Percentiles rank a stretch among this genome's conserved stretches.
phyloP scores from a whole-genome alignment of 495 filamentous ascomycete genomes.

The Talaromyces nanjingensis region DNA sequence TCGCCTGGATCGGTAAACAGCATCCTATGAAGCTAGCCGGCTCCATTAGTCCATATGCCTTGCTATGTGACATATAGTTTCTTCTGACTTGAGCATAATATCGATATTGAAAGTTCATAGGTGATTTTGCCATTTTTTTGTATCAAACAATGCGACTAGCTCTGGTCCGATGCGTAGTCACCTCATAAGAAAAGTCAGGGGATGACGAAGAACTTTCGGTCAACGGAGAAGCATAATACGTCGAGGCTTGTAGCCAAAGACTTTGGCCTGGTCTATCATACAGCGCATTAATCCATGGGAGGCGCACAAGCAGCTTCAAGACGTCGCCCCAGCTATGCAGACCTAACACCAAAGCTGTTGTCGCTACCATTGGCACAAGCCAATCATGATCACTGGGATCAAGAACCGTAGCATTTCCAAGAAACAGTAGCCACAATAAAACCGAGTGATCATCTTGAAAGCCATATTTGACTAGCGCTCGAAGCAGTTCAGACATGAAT shows the following conservation, averaged over 20 bases:
- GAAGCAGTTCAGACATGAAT: not conserved
- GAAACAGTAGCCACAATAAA: conserved; percentile 1
- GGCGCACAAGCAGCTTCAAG: not conserved
- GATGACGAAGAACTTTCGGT: not conserved
- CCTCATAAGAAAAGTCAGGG: not conserved
- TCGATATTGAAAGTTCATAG: not conserved
- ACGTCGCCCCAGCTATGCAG: not conserved
- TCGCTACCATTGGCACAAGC: conserved; percentile 2
- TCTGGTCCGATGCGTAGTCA: not conserved
- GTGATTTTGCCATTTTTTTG: not conserved
- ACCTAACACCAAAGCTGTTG: not conserved
- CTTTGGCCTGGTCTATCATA: not conserved
- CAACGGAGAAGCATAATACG: not conserved
- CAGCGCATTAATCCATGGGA: conserved; percentile 1
- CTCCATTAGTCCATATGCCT: not conserved
- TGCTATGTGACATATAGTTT: not conserved
- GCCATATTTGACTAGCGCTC: not conserved
- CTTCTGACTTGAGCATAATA: not conserved
- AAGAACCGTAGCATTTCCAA: conserved; percentile 1
- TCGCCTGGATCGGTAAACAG: conserved; percentile 12
- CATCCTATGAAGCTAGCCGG: not conserved
- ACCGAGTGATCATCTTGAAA: not conserved
- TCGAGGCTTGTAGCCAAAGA: conserved; percentile 1
- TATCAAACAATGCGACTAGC: not conserved
- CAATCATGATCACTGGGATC: not conserved